Evolutionary conservation across 805 yeast species (phyloP), one percentile per base, ranked within the genome.

Genomic region (Citeromyces nyonsensis): DNA sequence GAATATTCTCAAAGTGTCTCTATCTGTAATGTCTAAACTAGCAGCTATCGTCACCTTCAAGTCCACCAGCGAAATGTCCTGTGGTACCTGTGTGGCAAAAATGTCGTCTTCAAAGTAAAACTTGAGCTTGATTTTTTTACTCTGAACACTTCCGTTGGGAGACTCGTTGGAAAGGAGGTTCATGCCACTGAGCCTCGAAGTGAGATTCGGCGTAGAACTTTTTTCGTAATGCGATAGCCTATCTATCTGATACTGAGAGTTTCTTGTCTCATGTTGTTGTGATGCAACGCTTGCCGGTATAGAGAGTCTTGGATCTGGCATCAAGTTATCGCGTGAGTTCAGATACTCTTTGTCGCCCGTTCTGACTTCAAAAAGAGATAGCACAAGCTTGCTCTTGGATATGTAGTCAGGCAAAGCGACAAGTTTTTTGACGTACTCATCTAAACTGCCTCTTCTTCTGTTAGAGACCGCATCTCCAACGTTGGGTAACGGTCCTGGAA

Each of bases 401-500:
- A 91, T 80, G 44, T 85, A 75, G 10, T 60, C 56, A 0, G 97
- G 97, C 45, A 88, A 62, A 28, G 68, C 61, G 24, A 83, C 64
- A 39, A 88, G 53, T 26, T 67, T 60, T 31, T 61, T 52, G 36
- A 70, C 49, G 44, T 69, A 70, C 35, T 56, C 55, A 45, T 70
- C 74, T 37, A 70, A 55, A 45, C 69, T 72, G 36, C 63, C 65
- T 39, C 72, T 49, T 42, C 77, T 56, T 41, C 66, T 59, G 40
- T 66, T 69, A 33, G 71, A 65, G 32, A 70, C 57, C 36, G 61
- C 58, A 40, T 88, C 96, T 39, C 84, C 84, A 34, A 91, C 94
- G 45, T 79, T 81, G 26, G 93, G 78, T 31, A 88, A 64, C 3
- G 98, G 99, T 1, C 97, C 98, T 0, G 98, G 97, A 46, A 91